These are phyloP conservation scores for Diaporthe helianthi DNA, from an alignment of 2,329 filamentous ascomycete species.

Conservation along the genomic window DNA sequence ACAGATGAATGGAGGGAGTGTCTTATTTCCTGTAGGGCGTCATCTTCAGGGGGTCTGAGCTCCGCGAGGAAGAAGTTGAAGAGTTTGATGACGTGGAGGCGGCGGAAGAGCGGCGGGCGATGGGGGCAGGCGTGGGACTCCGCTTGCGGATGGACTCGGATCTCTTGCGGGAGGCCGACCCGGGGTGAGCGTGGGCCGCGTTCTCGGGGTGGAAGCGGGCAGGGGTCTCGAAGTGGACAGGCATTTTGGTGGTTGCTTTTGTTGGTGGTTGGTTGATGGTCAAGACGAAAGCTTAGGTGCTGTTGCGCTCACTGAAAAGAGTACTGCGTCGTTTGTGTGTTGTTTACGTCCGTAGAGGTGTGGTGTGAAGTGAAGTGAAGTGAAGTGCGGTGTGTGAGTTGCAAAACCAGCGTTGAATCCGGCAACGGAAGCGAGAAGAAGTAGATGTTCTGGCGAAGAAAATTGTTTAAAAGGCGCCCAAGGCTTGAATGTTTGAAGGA, in stretches of 20 bases:
- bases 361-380: no score
- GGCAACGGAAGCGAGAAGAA: conserved; percentile 14
- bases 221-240: conserved; percentile 32
- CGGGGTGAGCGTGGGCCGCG: conserved; percentile 27
- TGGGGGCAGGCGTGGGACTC: conserved; percentile 28
- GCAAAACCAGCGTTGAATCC: conserved; percentile 26
- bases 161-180: conserved; percentile 15
- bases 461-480: background rate
- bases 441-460: background rate
- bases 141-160: conserved; percentile 30
- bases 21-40: conserved; percentile 22
- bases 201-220: conserved; percentile 33
- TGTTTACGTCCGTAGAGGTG: background rate
- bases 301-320: no score
- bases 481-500: conserved; percentile 5
- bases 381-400: background rate
- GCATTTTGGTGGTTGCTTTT: conserved; percentile 19
- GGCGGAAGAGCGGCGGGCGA: conserved; percentile 26
- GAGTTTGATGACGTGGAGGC: conserved; percentile 23
- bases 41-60: conserved; percentile 24
- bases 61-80: conserved; percentile 11
- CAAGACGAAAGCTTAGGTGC: background rate
- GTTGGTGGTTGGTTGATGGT: background rate
- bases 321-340: background rate
- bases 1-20: background rate